Evolutionary conservation across 768 basidiomycete genomes (phyloP), one percentile per base, ranked within the genome.

Genomic region (Amanita rubescens): DNA sequence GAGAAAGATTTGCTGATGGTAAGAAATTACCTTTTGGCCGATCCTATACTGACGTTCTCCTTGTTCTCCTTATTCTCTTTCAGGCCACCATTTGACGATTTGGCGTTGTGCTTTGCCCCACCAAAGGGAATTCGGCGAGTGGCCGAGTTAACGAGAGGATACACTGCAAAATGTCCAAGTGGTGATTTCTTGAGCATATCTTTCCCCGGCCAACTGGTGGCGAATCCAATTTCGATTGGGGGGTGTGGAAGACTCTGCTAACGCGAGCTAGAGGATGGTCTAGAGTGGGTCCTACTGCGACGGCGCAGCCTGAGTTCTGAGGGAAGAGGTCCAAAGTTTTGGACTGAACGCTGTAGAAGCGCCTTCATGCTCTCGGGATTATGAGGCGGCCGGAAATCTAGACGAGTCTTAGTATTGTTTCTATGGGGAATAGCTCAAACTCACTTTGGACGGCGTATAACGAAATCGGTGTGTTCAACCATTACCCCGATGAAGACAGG

Each of bases 381-480:
- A 3, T 67, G 65, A 3, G 87, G 88, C 25, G 87, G 87, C 43
- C 83, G 69, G 65, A 90, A 90, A 2, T 85, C 88, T 89, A 57
- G 17, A 53, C 37, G 32, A 22, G 41, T 41, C 60, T 57, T 22
- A 63, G 34, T 2, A 57, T 39, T 20, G 12, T 42, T 37, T 2
- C 6, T 14, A 15, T 44, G 4, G n/a, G 4, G 10, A 55, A 22
- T 3, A 27, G 30, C 50, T n/a, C 15, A 30, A 11, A 75, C 84
- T 69, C 61, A 89, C 88, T 77, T 67, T 90, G 87, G 38, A 87
- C 24, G 6, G 84, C 83, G 46, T 77, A 88, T n/a, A 82, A 22
- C 0, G 87, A 90, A 59, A 86, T 83, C 0, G 86, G 79, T 0
- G 88, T 91, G 59, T 90, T 89, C 0, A 59, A 44, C 88, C 87